Evolutionary conservation across 1,284 basidiomycete genomes (phyloP).

Genomic region (Ustilago shanxiensis): DNA sequence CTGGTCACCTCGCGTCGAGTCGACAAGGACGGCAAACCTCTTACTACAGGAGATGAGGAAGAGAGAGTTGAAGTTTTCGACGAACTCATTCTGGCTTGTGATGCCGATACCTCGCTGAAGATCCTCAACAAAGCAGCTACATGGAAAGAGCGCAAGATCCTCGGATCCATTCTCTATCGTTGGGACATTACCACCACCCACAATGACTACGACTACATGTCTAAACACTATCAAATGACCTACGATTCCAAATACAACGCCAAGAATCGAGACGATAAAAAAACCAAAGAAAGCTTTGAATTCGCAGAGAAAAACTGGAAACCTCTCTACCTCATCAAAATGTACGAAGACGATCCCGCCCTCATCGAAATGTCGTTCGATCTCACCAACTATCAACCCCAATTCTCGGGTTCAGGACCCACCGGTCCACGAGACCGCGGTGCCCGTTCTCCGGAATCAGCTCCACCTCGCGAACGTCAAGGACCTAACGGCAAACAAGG

Average conservation of each 20-base stretch:
- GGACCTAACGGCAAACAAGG: conserved; percentile 48
- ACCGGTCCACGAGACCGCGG: conserved; percentile 42
- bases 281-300: conserved; percentile 70
- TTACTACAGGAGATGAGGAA: conserved; percentile 43
- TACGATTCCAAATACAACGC: conserved; percentile 70
- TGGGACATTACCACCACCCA: conserved; percentile 77
- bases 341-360: conserved; percentile 74
- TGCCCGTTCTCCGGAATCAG: conserved; percentile 27
- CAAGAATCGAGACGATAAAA: conserved; percentile 68
- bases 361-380: conserved; percentile 78
- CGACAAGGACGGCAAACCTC: conserved; percentile 46
- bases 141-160: conserved; percentile 75
- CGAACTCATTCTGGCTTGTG: conserved; percentile 76
- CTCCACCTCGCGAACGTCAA: conserved; percentile 52
- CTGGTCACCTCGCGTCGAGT: conserved; percentile 49
- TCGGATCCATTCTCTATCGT: conserved; percentile 75
- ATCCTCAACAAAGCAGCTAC: conserved; percentile 75
- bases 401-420: conserved; percentile 69
- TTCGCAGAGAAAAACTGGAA: conserved; percentile 74
- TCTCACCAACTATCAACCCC: conserved; percentile 75
- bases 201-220: conserved; percentile 75
- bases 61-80: conserved; percentile 74
- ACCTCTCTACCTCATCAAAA: conserved; percentile 73
- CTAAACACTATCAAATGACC: conserved; percentile 71
- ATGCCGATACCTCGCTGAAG: conserved; percentile 76